phyloP scores from a whole-genome alignment of 768 basidiomycete genomes.

The Leccinum uliginosum region DNA sequence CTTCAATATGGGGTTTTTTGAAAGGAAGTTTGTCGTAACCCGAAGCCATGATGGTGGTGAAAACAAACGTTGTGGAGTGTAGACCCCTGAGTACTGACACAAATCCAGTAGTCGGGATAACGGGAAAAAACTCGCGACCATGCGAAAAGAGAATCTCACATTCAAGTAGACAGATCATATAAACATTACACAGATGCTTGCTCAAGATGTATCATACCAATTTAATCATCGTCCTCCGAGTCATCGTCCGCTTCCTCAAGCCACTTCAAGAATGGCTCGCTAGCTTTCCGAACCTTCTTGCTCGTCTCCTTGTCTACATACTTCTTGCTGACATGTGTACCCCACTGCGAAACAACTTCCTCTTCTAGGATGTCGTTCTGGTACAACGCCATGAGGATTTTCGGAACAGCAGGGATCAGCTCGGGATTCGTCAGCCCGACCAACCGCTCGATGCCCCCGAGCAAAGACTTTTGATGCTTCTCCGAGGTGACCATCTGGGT shows the following conservation, averaged over 20 bases:
- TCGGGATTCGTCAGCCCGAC: slow-evolving; percentile 74
- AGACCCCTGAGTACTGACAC: neutral
- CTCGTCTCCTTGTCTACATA: slow-evolving; percentile 92
- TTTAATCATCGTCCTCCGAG: slow-evolving; percentile 29
- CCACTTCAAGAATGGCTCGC: slow-evolving; percentile 96
- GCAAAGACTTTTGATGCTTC: slow-evolving; percentile 91
- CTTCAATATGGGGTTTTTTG: slow-evolving; percentile 44
- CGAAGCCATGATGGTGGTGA: slow-evolving; percentile 12
- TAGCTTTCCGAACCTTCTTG: slow-evolving; percentile 94
- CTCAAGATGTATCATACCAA: neutral
- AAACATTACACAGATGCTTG: neutral
- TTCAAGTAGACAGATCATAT: slow-evolving; percentile 15
- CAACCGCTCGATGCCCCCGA: slow-evolving; percentile 89
- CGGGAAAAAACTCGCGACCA: too few relatives aligned
- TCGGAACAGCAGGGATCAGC: slow-evolving; percentile 69
- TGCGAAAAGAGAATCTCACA: neutral
- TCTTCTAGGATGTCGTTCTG: slow-evolving; percentile 92
- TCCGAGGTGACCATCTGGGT: slow-evolving; percentile 81
- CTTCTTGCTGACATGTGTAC: slow-evolving; percentile 94
- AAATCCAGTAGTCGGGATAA: neutral
- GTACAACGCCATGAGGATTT: slow-evolving; percentile 92
- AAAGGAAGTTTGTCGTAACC: slow-evolving; percentile 29
- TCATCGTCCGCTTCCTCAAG: slow-evolving; percentile 85
- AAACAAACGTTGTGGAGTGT: neutral
- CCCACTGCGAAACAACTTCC: slow-evolving; percentile 86